Base-by-base conservation (phyloP, 2,329 filamentous ascomycete genomes). In the Orbilia quercus region DNA sequence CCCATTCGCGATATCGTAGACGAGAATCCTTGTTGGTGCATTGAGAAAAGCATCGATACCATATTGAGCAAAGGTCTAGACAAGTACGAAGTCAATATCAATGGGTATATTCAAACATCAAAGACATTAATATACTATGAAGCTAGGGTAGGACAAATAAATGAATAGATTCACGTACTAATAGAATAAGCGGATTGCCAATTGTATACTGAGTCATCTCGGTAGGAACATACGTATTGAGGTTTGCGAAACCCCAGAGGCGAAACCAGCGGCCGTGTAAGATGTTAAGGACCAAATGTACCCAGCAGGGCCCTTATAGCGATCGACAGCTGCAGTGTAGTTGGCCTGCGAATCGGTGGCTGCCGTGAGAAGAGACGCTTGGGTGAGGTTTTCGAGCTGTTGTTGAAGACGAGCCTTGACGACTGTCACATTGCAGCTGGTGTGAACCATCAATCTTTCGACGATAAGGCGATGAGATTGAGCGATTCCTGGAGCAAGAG, bases 121-220 rank as follows among this genome's bases (percentile, higher is more conserved):
- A n/a, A n/a, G n/a, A n/a, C n/a, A n/a, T n/a, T n/a, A n/a, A n/a
- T n/a, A n/a, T n/a, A n/a, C n/a, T n/a, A n/a, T n/a, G n/a, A n/a
- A n/a, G n/a, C n/a, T 25, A 16, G 28, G 25, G 14, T 2, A 51
- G 31, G 16, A 38, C 34, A 44, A 9, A 25, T 16, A 14, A 7
- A 47, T 1, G 42, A 36, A 18, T 7, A n/a, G n/a, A 31, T 7
- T 25, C 2, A 44, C 58, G 18, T 63, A 70, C 65, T 25, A 63
- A 23, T 28, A 71, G 45, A 23, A 45, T 31, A 4, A 71, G 18
- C n/a, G 66, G 66, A 28, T 71, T 51, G 1, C 66, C 66, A 40
- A 71, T 36, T 1, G 66, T 71, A 42, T 71, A 71, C 22, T 63
- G 66, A 7, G 45, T 34, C 57, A 71, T 71, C 4, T 63, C 58